Conservation (phyloP, 352 stramenopile species). For the Phytophthora vignae region DNA sequence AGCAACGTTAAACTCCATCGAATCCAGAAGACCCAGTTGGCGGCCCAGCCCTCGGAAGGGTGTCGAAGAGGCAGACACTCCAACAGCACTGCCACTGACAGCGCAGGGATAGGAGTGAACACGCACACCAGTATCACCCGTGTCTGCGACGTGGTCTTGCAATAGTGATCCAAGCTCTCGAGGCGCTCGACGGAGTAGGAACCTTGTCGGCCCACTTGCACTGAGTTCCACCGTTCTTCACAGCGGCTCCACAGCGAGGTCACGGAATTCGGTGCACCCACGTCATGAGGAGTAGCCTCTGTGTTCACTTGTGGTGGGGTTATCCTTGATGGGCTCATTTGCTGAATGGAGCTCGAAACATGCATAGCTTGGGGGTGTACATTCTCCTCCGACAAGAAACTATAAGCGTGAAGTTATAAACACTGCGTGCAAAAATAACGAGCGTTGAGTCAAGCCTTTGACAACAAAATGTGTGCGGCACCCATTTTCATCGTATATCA, state of each 20-base stretch:
- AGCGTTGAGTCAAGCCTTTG: not conserved
- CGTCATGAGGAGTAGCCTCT: not conserved
- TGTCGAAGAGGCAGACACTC: slow-evolving; percentile 20
- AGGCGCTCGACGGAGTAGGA: slow-evolving; percentile 27
- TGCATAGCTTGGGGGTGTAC: no score
- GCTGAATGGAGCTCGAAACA: no score
- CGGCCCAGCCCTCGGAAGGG: slow-evolving; percentile 15
- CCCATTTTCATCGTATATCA: no score
- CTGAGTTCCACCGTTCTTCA: slow-evolving; percentile 1
- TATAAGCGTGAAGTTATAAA: not conserved
- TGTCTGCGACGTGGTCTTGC: not conserved
- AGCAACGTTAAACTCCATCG: slow-evolving; percentile 5
- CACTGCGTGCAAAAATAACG: not conserved
- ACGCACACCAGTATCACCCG: slow-evolving; percentile 20
- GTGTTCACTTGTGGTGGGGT: not conserved
- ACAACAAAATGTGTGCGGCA: no score
- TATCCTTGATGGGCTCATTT: not conserved
- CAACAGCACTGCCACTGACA: slow-evolving; percentile 12
- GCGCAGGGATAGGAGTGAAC: slow-evolving; percentile 12
- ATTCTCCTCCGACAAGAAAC: no score
- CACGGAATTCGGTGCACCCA: not conserved
- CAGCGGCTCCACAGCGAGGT: not conserved
- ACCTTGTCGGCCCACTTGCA: slow-evolving; percentile 26
- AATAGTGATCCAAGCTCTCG: slow-evolving; percentile 22
- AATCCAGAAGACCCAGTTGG: slow-evolving; percentile 29